A percentile compares a stretch with the other conserved stretches of the same genome.
Conservation (phyloP, 1,284 basidiomycete genomes). For the Tilletiopsis washingtonensis region DNA sequence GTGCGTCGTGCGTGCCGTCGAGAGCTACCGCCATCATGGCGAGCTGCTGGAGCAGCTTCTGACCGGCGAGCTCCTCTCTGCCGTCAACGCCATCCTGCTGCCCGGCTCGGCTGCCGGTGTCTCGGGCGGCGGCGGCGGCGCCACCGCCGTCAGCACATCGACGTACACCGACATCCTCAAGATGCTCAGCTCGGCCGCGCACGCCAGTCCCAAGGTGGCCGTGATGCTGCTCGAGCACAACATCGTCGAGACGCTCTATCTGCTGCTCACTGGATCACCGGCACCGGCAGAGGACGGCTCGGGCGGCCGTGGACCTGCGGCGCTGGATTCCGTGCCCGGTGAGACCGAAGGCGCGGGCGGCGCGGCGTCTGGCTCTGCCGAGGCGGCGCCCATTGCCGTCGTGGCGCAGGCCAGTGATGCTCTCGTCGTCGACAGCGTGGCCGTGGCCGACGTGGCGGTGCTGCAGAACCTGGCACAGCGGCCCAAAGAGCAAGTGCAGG, state of each 20-base stretch:
- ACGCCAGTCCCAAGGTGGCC: conserved; percentile 29
- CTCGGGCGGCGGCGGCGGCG: conserved; percentile 5
- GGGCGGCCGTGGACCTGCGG: conserved; percentile 8
- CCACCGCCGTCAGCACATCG: conserved; percentile 18
- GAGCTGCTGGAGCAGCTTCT: conserved; percentile 38
- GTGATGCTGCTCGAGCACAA: conserved; percentile 37
- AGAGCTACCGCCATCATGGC: conserved; percentile 28
- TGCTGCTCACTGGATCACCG: conserved; percentile 40
- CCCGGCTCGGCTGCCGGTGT: conserved; percentile 10
- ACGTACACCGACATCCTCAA: conserved; percentile 41
- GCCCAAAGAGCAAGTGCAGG: conserved; percentile 65
- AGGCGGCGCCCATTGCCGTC: conserved; percentile 18
- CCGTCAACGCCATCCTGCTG: conserved; percentile 33
- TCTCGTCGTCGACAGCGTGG: conserved; percentile 3
- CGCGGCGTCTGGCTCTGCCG: conserved; percentile 15
- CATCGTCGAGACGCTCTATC: conserved; percentile 42
- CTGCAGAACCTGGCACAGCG: conserved; percentile 94
- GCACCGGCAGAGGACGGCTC: conserved; percentile 14
- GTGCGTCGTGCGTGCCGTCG: conserved; percentile 35
- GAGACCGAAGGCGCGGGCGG: conserved; percentile 2
- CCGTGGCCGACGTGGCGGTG: conserved; percentile 72
- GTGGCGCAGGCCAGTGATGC: not conserved
- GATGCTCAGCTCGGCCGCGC: conserved; percentile 33
- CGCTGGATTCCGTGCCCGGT: not conserved
- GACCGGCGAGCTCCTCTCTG: conserved; percentile 23